Evolutionary conservation across 176 grass and related monocot genomes (phyloP), one percentile per base, ranked within the genome.

Genomic region (Hyparrhenia diplandra): DNA sequence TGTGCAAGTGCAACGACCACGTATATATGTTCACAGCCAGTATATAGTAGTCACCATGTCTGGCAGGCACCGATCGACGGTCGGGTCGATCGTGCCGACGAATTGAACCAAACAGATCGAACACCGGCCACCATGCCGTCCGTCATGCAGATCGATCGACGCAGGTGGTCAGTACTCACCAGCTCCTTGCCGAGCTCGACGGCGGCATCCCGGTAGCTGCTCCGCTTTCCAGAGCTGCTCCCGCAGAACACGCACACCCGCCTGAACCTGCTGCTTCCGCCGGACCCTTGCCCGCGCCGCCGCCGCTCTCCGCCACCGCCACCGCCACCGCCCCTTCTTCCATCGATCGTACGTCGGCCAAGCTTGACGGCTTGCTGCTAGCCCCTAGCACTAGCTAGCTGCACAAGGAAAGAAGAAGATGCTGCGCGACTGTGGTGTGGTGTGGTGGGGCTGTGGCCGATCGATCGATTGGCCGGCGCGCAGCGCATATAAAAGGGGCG

Each of bases 221-320:
- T 80, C 30, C 97, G 86, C 84, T 99, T 99, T 74, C 97, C 97
- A 52, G 85, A 91, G 91, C 97, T 99, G 87, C 97, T 99, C 7
- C 97, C 97, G 43, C 97, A 99, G 87, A 99, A 99, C 45, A 99
- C 97, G 76, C 97, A 99, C 68, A 99, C 93, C 64, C 97, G 86
- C 85, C 82, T 85, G 82, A 99, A 99, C 80, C 91, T 87, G 69
- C 40, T 69, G 5, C 41, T 43, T 6, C 1, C 5, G 67, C 21
- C 4, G 3, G 91, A 80, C 61, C 52, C 6, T 42, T 77, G 62
- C 62, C 49, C 54, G 8, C 55, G 45, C 54, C 40, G 17, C 37
- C 73, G 39, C 27, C 46, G 46, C 6, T 61, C 58, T 61, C 85
- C 58, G 62, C 70, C 85, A 8, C 14, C 28, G 36, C 2, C 21